Conservation (phyloP, 345 rosid species). For the Geranium rotundifolium region DNA sequence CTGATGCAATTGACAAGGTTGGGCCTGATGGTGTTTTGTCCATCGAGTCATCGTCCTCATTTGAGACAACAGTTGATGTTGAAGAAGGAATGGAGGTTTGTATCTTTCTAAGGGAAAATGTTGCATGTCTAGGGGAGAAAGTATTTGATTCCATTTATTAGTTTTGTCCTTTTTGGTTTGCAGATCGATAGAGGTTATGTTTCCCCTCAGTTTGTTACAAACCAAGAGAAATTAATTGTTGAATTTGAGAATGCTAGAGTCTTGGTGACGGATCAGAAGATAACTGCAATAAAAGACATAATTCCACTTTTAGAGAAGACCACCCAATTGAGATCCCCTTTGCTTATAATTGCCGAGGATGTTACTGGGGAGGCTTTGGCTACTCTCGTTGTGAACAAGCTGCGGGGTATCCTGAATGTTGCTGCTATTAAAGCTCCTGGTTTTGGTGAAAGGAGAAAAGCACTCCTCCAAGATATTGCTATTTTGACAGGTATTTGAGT, state of each 20-base stretch:
- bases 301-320: constrained; percentile 88
- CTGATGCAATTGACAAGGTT: constrained; percentile 97
- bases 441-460: constrained; percentile 97
- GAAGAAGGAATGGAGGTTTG: constrained; percentile 98
- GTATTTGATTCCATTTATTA: constrained; percentile 1
- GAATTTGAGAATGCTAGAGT: constrained; percentile 97
- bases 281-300: constrained; percentile 83
- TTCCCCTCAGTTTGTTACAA: constrained; percentile 93
- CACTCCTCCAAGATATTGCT: constrained; percentile 91
- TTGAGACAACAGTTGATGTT: constrained; percentile 90
- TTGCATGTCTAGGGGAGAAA: neutral
- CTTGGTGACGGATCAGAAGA: constrained; percentile 84
- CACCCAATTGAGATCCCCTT: constrained; percentile 81
- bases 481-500: constrained; percentile 58
- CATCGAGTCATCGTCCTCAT: constrained; percentile 93
- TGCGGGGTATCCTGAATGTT: constrained; percentile 82
- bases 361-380: constrained; percentile 94
- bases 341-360: constrained; percentile 92
- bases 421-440: constrained; percentile 95
- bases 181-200: constrained; percentile 94
- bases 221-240: constrained; percentile 74
- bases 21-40: constrained; percentile 99
- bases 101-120: neutral
- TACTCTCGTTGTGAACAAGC: constrained; percentile 89
- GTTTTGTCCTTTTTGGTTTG: constrained; percentile 1